Evolutionary conservation across 495 filamentous ascomycete genomes (phyloP).

Genomic region (Physcia stellaris): DNA sequence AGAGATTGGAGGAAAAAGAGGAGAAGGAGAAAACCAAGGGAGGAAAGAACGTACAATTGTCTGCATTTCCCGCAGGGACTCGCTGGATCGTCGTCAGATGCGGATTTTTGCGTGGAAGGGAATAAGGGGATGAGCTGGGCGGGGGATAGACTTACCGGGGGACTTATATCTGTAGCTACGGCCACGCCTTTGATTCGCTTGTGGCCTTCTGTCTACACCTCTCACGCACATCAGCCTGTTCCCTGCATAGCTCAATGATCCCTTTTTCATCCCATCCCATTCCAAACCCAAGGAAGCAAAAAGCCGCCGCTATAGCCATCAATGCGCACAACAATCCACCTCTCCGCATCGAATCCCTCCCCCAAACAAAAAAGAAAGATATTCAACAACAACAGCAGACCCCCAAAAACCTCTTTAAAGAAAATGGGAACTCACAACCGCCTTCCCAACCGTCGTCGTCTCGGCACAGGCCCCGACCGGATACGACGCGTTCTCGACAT

Average conservation of each 20-base stretch:
- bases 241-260: too few species aligned
- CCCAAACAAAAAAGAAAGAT: too few species aligned
- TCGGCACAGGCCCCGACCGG: slow-evolving; percentile 94
- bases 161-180: slow-evolving; percentile 67
- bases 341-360: too few species aligned
- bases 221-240: too few species aligned
- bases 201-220: slow-evolving; percentile 42
- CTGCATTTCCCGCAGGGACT: slow-evolving; percentile 40
- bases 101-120: not conserved
- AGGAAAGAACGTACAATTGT: slow-evolving; percentile 25
- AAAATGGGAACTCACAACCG: slow-evolving; percentile 40
- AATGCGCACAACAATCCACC: too few species aligned
- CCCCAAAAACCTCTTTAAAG: too few species aligned
- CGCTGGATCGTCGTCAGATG: slow-evolving; percentile 1
- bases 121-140: slow-evolving; percentile 31
- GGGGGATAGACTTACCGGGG: slow-evolving; percentile 60
- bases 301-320: not conserved
- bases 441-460: slow-evolving; percentile 67
- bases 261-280: too few species aligned
- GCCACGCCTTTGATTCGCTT: slow-evolving; percentile 66
- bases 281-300: not conserved
- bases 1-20: slow-evolving; percentile 41
- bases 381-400: too few species aligned
- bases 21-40: not conserved
- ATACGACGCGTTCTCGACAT: slow-evolving; percentile 89